These are phyloP conservation scores for Pichia deserticola DNA, from an alignment of 805 yeast species.

Conservation along the genomic window DNA sequence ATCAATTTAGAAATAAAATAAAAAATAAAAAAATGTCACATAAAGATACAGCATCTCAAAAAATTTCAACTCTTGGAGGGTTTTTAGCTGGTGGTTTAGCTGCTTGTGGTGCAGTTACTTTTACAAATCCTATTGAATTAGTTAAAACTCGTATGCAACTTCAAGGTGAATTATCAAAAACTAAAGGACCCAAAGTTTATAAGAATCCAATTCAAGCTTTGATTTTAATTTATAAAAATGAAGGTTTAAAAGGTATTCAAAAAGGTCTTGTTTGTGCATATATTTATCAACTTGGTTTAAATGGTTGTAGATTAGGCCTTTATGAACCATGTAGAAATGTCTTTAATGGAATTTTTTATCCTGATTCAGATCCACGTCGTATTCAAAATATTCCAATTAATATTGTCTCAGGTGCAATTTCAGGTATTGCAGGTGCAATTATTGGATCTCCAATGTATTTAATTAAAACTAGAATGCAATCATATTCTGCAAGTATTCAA, in stretches of 20 bases:
- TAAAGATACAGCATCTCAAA: constrained; percentile 38
- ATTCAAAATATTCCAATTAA: constrained; percentile 52
- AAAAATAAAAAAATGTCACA: not conserved
- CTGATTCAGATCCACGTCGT: constrained; percentile 41
- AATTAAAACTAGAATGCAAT: constrained; percentile 94
- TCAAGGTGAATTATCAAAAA: constrained; percentile 76
- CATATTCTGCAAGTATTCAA: constrained; percentile 57
- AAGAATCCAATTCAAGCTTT: constrained; percentile 84
- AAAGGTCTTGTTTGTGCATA: constrained; percentile 88
- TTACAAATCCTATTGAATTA: constrained; percentile 92
- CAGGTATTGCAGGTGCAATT: constrained; percentile 87
- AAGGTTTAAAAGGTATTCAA: constrained; percentile 83
- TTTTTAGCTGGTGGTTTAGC: constrained; percentile 89
- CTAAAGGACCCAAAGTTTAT: constrained; percentile 47
- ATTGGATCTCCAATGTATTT: constrained; percentile 88
- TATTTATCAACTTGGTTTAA: constrained; percentile 80
- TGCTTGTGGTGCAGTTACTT: constrained; percentile 96
- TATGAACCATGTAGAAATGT: constrained; percentile 78
- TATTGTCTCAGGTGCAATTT: constrained; percentile 68
- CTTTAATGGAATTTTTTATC: constrained; percentile 48
- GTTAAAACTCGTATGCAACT: constrained; percentile 95
- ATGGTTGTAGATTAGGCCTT: constrained; percentile 90
- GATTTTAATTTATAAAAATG: constrained; percentile 60
- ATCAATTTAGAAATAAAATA: not conserved
- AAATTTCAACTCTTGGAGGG: constrained; percentile 64